phyloP scores from a whole-genome alignment of 257 asterid genomes.

The Ocimum tenuiflorum region DNA sequence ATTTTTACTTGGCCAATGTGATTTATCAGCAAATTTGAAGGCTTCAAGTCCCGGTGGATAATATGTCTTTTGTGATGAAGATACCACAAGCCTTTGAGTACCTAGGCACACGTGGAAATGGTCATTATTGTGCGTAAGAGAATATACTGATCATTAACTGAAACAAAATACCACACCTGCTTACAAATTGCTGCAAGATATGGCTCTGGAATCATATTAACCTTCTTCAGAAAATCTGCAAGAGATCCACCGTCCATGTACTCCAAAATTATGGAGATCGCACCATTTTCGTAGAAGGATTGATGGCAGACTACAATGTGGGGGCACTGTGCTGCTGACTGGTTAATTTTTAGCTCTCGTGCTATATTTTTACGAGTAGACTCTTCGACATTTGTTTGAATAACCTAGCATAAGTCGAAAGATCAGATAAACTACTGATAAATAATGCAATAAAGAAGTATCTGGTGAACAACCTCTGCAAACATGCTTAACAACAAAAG shows the following conservation, averaged over 20 bases:
- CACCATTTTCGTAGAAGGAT: constrained; percentile 94
- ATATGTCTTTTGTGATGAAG: constrained; percentile 95
- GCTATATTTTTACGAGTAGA: constrained; percentile 65
- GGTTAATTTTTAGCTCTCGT: constrained; percentile 89
- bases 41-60: constrained; percentile 90
- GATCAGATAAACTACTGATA: background rate
- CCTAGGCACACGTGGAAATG: constrained; percentile 36
- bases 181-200: constrained; percentile 91
- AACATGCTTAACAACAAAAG: too few relatives aligned
- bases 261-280: constrained; percentile 86
- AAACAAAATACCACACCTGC: constrained; percentile 49
- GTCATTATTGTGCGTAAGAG: background rate
- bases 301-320: constrained; percentile 76
- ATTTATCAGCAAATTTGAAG: constrained; percentile 85
- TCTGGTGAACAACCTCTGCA: too few relatives aligned
- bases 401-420: constrained; percentile 45
- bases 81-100: constrained; percentile 96
- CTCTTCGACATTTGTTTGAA: constrained; percentile 84
- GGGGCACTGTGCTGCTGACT: constrained; percentile 76
- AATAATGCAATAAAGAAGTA: too few relatives aligned
- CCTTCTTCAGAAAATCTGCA: constrained; percentile 80
- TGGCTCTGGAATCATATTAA: constrained; percentile 69
- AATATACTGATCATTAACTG: too few relatives aligned
- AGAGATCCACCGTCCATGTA: constrained; percentile 99
- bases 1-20: constrained; percentile 96